phyloP scores from a whole-genome alignment of 2,329 filamentous ascomycete genomes.

The Botryotinia calthae region DNA sequence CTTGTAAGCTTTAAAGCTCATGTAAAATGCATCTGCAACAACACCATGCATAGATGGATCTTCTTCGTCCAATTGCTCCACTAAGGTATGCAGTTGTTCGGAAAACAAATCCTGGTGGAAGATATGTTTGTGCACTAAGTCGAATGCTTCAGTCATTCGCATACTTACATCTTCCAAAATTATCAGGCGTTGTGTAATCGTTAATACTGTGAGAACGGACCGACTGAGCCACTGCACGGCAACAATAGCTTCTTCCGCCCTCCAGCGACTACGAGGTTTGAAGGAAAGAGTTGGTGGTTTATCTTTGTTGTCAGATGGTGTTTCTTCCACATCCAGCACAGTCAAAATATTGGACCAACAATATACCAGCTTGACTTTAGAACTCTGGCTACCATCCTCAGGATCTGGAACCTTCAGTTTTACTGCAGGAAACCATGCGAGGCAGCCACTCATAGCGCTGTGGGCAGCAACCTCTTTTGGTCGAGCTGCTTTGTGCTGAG shows the following conservation, averaged over 20 bases:
- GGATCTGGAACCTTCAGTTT: conserved; percentile 76
- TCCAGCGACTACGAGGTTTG: conserved; percentile 81
- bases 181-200: conserved; percentile 88
- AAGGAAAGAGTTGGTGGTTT: conserved; percentile 79
- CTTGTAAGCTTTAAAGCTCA: conserved; percentile 96
- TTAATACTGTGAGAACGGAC: conserved; percentile 86
- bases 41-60: conserved; percentile 91
- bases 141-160: conserved; percentile 91
- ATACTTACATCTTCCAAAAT: conserved; percentile 87
- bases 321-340: conserved; percentile 81
- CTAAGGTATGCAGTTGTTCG: conserved; percentile 74
- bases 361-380: conserved; percentile 86
- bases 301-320: conserved; percentile 65
- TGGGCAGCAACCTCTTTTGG: conserved; percentile 90
- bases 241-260: conserved; percentile 90
- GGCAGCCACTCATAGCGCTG: conserved; percentile 85
- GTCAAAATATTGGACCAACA: conserved; percentile 99
- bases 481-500: conserved; percentile 87
- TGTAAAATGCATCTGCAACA: conserved; percentile 94
- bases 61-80: conserved; percentile 85
- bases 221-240: conserved; percentile 95
- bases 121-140: conserved; percentile 86
- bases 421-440: conserved; percentile 97
- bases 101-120: conserved; percentile 92
- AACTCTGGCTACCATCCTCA: conserved; percentile 64